A percentile compares a stretch with the other conserved stretches of the same genome.
phyloP scores from a whole-genome alignment of 2,329 filamentous ascomycete genomes.

The Huntiella bhutanensis region DNA sequence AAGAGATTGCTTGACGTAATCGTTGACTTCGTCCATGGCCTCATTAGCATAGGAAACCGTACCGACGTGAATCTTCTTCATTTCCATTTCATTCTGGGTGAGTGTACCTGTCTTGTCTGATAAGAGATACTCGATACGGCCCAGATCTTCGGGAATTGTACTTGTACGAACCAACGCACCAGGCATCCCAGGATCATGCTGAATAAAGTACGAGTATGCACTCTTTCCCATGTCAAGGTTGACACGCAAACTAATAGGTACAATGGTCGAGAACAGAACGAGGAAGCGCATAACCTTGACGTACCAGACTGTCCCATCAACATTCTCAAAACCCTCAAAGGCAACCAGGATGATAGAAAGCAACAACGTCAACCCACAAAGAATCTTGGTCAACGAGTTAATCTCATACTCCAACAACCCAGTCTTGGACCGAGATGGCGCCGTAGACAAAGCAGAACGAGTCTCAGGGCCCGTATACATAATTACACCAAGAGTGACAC shows the following conservation, averaged over 20 bases:
- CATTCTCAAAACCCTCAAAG: slow-evolving; percentile 58
- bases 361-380: slow-evolving; percentile 72
- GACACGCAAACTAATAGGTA: slow-evolving; percentile 87
- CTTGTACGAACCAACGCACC: slow-evolving; percentile 88
- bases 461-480: slow-evolving; percentile 92
- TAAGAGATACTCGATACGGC: slow-evolving; percentile 84
- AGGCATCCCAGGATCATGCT: slow-evolving; percentile 73
- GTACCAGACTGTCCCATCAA: slow-evolving; percentile 61
- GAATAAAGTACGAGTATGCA: slow-evolving; percentile 89
- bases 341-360: slow-evolving; percentile 79
- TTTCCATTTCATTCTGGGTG: slow-evolving; percentile 96
- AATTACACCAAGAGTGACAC: slow-evolving; percentile 70
- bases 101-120: slow-evolving; percentile 97
- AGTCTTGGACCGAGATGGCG: slow-evolving; percentile 79
- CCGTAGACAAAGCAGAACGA: slow-evolving; percentile 80
- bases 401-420: slow-evolving; percentile 91
- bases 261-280: slow-evolving; percentile 96
- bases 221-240: slow-evolving; percentile 96
- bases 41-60: slow-evolving; percentile 97
- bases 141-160: slow-evolving; percentile 91
- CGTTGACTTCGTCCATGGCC: slow-evolving; percentile 89
- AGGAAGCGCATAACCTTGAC: slow-evolving; percentile 96
- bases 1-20: slow-evolving; percentile 76
- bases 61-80: slow-evolving; percentile 96
- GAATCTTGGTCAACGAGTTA: slow-evolving; percentile 88